Conservation (phyloP, 257 asterid species). For the Salvia miltiorrhiza region DNA sequence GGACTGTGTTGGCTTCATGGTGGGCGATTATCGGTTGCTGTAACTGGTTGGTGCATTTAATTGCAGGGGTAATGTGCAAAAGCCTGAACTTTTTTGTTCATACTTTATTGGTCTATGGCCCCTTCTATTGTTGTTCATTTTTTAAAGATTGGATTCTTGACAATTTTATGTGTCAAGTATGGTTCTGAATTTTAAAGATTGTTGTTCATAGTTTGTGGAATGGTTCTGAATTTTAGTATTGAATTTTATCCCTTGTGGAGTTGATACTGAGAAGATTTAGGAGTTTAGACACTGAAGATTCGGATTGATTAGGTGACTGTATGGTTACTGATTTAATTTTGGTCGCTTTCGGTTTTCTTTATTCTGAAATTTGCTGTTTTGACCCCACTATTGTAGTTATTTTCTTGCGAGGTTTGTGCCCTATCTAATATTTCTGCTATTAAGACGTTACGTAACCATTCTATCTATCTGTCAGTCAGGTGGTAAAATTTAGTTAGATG, state of each 20-base stretch:
- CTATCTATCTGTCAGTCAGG: not conserved
- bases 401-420: not conserved
- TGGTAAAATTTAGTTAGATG: not conserved
- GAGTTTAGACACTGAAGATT: not conserved
- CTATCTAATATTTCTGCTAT: not conserved
- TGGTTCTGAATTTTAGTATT: not conserved
- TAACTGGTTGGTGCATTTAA: conserved; percentile 10
- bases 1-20: conserved; percentile 17
- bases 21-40: not conserved
- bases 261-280: not conserved
- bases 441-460: not conserved
- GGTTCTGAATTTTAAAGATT: too few relatives aligned
- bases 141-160: conserved; percentile 1
- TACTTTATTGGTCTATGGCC: not conserved
- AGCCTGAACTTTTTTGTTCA: not conserved
- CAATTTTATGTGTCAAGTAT: too few relatives aligned
- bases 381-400: not conserved
- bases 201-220: not conserved
- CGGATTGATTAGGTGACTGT: not conserved
- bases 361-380: not conserved
- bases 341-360: conserved; percentile 4
- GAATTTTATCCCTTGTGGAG: not conserved
- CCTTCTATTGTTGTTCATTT: not conserved
- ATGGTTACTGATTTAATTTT: not conserved
- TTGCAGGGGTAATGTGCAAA: conserved; percentile 8